Conservation (phyloP, 2,329 filamentous ascomycete species). For the Plectosphaerella cucumerina region DNA sequence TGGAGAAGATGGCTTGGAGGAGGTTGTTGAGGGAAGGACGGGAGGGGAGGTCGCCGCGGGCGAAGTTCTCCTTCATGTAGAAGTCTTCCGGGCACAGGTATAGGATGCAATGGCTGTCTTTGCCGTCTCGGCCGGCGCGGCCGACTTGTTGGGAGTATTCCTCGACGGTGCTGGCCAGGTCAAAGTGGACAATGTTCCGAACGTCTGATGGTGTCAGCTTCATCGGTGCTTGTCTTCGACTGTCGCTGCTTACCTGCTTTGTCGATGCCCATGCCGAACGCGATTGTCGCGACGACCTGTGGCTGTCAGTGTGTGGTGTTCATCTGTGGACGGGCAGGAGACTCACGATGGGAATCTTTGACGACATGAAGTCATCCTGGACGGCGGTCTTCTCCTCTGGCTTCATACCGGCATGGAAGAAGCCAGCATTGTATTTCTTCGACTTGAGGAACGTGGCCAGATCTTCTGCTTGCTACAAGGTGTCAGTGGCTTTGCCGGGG, state of each 20-base stretch:
- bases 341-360: conserved; percentile 29
- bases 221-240: neutral
- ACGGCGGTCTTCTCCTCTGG: conserved; percentile 36
- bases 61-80: conserved; percentile 55
- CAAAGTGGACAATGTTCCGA: conserved; percentile 50
- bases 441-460: conserved; percentile 32
- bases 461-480: conserved; percentile 34
- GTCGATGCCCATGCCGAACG: conserved; percentile 58
- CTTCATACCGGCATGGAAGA: conserved; percentile 49
- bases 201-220: conserved; percentile 30
- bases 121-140: conserved; percentile 50
- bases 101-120: conserved; percentile 50
- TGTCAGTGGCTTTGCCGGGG: conserved; percentile 5
- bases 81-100: conserved; percentile 55
- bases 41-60: conserved; percentile 55
- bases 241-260: conserved; percentile 33
- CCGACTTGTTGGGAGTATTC: conserved; percentile 56
- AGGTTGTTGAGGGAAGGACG: conserved; percentile 40
- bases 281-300: conserved; percentile 48
- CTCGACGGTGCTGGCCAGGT: conserved; percentile 46
- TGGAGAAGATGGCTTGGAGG: conserved; percentile 46
- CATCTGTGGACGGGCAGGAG: too few species aligned
- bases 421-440: conserved; percentile 34
- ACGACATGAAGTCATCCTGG: conserved; percentile 49
- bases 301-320: neutral